Percentiles rank a stretch among this genome's conserved stretches.
These are phyloP conservation scores for Ganoderma leucocontextum DNA, from an alignment of 1,284 basidiomycete species.

Conservation along the genomic window DNA sequence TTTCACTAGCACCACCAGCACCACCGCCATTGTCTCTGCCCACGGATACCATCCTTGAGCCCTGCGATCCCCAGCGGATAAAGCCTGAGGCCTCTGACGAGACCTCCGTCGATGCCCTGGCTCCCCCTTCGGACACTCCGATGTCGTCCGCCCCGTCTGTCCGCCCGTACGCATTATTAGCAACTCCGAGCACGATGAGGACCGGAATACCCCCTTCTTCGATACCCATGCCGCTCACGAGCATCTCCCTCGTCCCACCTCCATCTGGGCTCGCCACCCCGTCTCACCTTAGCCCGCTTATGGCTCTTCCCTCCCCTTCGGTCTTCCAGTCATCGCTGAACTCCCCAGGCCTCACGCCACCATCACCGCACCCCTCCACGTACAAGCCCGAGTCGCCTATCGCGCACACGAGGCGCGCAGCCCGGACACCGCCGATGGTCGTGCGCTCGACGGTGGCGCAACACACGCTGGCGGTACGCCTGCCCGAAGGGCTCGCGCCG, in stretches of 20 bases:
- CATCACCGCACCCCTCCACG: slow-evolving; percentile 15
- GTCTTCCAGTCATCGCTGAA: slow-evolving; percentile 8
- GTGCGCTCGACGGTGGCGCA: slow-evolving; percentile 31
- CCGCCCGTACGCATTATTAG: slow-evolving; percentile 1
- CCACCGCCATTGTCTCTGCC: slow-evolving; percentile 1
- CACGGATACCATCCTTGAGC: slow-evolving; percentile 22
- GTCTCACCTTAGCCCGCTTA: slow-evolving; percentile 10
- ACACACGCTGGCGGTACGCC: slow-evolving; percentile 43
- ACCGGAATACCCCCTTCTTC: slow-evolving; percentile 13
- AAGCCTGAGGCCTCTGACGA: slow-evolving; percentile 11
- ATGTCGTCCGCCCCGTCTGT: slow-evolving; percentile 21
- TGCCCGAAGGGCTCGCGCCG: slow-evolving; percentile 35
- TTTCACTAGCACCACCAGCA: slow-evolving; percentile 1
- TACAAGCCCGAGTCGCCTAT: slow-evolving; percentile 32
- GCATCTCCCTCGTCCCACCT: slow-evolving; percentile 5
- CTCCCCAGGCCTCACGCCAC: slow-evolving; percentile 17
- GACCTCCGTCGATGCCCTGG: slow-evolving; percentile 1
- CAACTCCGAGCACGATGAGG: slow-evolving; percentile 11
- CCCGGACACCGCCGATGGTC: slow-evolving; percentile 31
- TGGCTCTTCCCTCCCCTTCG: slow-evolving; percentile 10
- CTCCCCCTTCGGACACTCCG: slow-evolving; percentile 5
- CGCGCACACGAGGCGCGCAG: slow-evolving; percentile 30
- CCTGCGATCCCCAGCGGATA: slow-evolving; percentile 22
- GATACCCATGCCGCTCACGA: slow-evolving; percentile 12
- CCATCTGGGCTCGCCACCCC: not conserved